A percentile compares a stretch with the other conserved stretches of the same genome.
phyloP scores from a whole-genome alignment of 768 basidiomycete species.

The Russula dissimulans region DNA sequence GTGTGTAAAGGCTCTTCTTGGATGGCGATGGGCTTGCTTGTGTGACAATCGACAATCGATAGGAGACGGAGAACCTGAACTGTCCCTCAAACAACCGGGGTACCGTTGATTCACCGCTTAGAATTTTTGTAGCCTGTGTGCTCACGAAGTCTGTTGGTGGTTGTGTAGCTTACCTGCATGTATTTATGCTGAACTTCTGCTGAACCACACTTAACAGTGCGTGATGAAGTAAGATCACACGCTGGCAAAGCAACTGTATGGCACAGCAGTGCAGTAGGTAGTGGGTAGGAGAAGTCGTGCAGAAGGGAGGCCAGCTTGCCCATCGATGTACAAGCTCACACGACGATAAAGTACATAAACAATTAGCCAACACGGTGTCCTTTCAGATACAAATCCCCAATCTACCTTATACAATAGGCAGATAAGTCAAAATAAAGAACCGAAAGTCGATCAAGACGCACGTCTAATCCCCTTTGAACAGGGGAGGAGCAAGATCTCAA shows the following conservation, averaged over 20 bases:
- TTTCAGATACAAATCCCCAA: not conserved
- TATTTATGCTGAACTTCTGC: not conserved
- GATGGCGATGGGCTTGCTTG: not conserved
- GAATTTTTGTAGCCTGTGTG: not conserved
- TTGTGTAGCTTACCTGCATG: slow-evolving; percentile 3
- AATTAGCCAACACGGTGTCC: not conserved
- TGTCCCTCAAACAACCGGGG: too few relatives aligned
- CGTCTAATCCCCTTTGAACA: not conserved
- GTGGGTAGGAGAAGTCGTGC: not conserved
- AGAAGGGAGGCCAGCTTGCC: not conserved
- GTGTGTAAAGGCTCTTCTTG: not conserved
- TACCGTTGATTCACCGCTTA: not conserved
- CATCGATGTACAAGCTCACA: not conserved
- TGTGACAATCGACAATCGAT: not conserved
- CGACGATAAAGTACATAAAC: not conserved
- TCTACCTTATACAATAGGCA: not conserved
- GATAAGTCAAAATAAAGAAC: not conserved
- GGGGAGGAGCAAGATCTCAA: slow-evolving; percentile 25
- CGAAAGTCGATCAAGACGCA: not conserved
- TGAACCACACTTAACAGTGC: not conserved
- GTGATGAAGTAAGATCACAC: not conserved
- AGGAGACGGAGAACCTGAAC: not conserved
- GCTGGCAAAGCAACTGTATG: slow-evolving; percentile 3
- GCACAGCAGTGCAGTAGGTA: slow-evolving; percentile 1
- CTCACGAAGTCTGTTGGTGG: not conserved